Evolutionary conservation across 768 basidiomycete species (phyloP), one percentile per base, ranked within the genome.

Genomic region (Termitomyces sp.): DNA sequence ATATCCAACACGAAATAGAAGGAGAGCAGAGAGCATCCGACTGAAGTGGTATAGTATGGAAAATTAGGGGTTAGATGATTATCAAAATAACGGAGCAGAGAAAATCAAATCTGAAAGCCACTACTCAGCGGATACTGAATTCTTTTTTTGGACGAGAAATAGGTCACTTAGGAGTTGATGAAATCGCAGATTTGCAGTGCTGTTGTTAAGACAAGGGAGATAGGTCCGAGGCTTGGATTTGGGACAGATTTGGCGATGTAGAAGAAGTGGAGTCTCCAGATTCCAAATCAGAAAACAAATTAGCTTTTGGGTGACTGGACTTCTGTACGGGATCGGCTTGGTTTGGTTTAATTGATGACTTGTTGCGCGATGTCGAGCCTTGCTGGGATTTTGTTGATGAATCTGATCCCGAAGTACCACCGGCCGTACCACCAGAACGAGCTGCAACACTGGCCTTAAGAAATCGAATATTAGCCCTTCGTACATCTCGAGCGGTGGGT

Each of bases 401-500:
- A 36, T 22, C 48, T 32, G 35, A 18, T 39, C 13, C n/a, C 7
- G 27, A 25, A 27, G 35, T 16, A 12, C 20, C 27, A 15, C 22
- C 23, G 20, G 29, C 25, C 23, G 16, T 48, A 32, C 25, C 38
- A 4, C n/a, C 16, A 15, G 29, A 15, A 39, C 36, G 29, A 45
- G 52, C 48, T 7, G 25, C 20, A 36, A 44, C 36, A 23, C 43
- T 48, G 20, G 44, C 29, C 33, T 38, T 29, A 9, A 29, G 29
- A 29, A 4, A 29, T 29, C 29, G 29, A 29, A 29, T 3, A 29
- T 29, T 46, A 18, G 53, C 52, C 35, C 45, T 56, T 49, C 41
- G 41, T 10, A 58, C 11, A 29, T 50, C 49, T 54, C 50, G 50
- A 31, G 46, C 52, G 27, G 46, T 63, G 32, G 53, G 62, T 41